A percentile compares a stretch with the other conserved stretches of the same genome.
Conservation (phyloP, 2,329 filamentous ascomycete species). For the Emergomyces pasteurianus region DNA sequence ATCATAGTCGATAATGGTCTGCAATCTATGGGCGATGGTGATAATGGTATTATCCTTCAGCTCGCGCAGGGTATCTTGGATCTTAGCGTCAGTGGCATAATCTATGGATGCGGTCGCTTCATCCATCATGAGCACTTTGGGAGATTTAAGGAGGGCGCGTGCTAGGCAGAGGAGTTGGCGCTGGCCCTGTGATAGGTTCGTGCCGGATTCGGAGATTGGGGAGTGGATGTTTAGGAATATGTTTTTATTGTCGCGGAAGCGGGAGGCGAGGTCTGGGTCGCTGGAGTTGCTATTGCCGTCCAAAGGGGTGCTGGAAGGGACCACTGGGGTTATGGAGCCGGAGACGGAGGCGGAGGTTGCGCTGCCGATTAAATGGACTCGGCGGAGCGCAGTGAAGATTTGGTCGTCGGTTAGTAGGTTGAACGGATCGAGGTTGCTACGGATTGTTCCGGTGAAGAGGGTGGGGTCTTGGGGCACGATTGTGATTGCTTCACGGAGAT, state of each 20-base stretch:
- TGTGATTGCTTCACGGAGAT: conserved; percentile 84
- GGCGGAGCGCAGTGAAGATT: conserved; percentile 72
- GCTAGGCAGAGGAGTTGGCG: conserved; percentile 89
- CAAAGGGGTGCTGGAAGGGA: background rate
- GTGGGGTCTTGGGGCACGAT: conserved; percentile 95
- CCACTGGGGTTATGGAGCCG: conserved; percentile 10
- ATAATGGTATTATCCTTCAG: conserved; percentile 79
- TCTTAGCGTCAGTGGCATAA: conserved; percentile 89
- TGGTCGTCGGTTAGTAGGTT: conserved; percentile 77
- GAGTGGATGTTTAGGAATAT: conserved; percentile 80
- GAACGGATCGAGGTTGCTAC: conserved; percentile 90
- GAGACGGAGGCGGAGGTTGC: conserved; percentile 20
- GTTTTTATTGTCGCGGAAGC: conserved; percentile 68
- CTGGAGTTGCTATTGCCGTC: conserved; percentile 8
- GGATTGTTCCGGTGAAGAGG: conserved; percentile 81
- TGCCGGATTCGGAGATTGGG: conserved; percentile 75
- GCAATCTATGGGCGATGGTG: conserved; percentile 88
- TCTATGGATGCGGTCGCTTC: conserved; percentile 97
- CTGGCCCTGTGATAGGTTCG: conserved; percentile 91
- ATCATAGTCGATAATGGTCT: conserved; percentile 97
- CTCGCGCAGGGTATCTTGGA: conserved; percentile 92
- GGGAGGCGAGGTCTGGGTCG: conserved; percentile 7
- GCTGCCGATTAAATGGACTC: conserved; percentile 67
- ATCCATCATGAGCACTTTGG: conserved; percentile 96
- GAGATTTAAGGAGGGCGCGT: conserved; percentile 78